Conservation (phyloP, 2,329 filamentous ascomycete species). For the Metarhizium album region DNA sequence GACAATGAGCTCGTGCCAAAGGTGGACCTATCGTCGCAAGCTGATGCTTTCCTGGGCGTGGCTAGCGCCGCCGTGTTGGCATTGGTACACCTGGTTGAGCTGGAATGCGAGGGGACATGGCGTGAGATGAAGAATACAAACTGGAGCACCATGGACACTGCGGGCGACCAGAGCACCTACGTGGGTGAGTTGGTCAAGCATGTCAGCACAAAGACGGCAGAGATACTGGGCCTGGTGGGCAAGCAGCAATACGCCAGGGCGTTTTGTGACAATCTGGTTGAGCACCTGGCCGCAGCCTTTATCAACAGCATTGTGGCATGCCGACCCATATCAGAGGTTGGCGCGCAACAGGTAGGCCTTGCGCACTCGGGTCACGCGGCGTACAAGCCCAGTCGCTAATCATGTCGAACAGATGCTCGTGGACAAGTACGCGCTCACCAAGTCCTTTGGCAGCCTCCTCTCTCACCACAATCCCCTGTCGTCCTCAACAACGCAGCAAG, state of each 20-base stretch:
- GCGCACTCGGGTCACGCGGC: too few species aligned
- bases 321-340: constrained; percentile 83
- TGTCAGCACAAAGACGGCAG: constrained; percentile 59
- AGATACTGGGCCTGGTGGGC: constrained; percentile 66
- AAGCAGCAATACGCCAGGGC: constrained; percentile 92
- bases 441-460: constrained; percentile 62
- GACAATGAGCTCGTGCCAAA: constrained; percentile 64
- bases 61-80: constrained; percentile 78
- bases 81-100: constrained; percentile 73
- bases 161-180: constrained; percentile 89
- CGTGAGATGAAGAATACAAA: constrained; percentile 94
- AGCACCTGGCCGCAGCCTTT: constrained; percentile 70
- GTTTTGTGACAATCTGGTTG: constrained; percentile 93
- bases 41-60: constrained; percentile 90
- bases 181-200: constrained; percentile 69
- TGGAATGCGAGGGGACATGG: constrained; percentile 78
- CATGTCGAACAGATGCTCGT: constrained; percentile 67
- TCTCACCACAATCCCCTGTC: constrained; percentile 46
- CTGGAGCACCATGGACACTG: constrained; percentile 88
- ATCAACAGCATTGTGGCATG: constrained; percentile 79
- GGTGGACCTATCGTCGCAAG: constrained; percentile 85
- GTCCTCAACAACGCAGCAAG: constrained; percentile 27
- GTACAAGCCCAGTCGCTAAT: not conserved
- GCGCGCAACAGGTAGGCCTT: constrained; percentile 70
- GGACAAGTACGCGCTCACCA: constrained; percentile 84